phyloP scores from a whole-genome alignment of 805 yeast species.

The Candida tibetensis region DNA sequence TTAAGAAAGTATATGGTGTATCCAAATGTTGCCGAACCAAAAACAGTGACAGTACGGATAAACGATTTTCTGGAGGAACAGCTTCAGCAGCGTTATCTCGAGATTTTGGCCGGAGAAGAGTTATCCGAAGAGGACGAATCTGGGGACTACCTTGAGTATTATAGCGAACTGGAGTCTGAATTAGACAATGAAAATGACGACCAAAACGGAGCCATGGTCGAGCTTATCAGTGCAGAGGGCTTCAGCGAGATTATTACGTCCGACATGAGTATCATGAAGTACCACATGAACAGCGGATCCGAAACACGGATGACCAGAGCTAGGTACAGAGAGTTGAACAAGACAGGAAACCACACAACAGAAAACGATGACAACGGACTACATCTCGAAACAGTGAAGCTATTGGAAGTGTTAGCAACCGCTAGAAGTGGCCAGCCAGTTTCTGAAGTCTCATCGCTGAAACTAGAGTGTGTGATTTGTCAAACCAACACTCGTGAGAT shows the following conservation, averaged over 20 bases:
- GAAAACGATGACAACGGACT: too few relatives aligned
- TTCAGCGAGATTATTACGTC: constrained; percentile 23
- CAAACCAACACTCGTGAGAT: constrained; percentile 70
- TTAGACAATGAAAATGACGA: constrained; percentile 4
- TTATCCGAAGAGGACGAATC: constrained; percentile 40
- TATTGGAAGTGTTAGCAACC: too few relatives aligned
- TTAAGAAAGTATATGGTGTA: constrained; percentile 22
- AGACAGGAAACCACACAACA: not conserved
- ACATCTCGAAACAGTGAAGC: constrained; percentile 16
- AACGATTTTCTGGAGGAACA: constrained; percentile 18
- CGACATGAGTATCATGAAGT: constrained; percentile 20
- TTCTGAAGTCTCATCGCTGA: too few relatives aligned
- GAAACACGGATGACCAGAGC: constrained; percentile 35
- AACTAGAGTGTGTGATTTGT: constrained; percentile 73
- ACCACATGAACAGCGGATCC: constrained; percentile 25
- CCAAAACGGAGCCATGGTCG: constrained; percentile 10
- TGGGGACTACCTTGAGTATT: constrained; percentile 20
- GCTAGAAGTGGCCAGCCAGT: too few relatives aligned
- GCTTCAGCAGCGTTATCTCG: constrained; percentile 19
- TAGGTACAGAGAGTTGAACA: constrained; percentile 14
- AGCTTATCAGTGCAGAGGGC: constrained; percentile 24
- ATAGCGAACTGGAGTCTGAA: constrained; percentile 8
- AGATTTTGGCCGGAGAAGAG: constrained; percentile 23
- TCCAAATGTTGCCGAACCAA: not conserved
- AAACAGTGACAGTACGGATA: constrained; percentile 8